Evolutionary conservation across 2,329 filamentous ascomycete genomes (phyloP).

Genomic region (Fonsecaea monophora): DNA sequence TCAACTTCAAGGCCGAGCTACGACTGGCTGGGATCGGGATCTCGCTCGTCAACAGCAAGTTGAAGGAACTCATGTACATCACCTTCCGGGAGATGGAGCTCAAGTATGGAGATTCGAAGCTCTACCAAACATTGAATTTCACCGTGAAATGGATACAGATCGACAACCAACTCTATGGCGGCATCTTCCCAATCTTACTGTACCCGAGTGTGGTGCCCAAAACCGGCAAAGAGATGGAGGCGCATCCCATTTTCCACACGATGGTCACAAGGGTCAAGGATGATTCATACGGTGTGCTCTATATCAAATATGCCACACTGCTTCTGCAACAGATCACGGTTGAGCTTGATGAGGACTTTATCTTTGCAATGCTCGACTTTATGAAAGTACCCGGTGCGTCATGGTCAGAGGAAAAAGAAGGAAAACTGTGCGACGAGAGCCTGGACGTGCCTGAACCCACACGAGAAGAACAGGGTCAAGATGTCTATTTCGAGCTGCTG

Average conservation of each 20-base stretch:
- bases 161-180: conserved; percentile 97
- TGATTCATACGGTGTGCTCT: conserved; percentile 95
- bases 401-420: conserved; percentile 83
- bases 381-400: conserved; percentile 88
- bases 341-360: conserved; percentile 97
- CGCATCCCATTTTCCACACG: conserved; percentile 90
- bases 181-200: conserved; percentile 95
- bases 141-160: conserved; percentile 99
- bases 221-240: conserved; percentile 93
- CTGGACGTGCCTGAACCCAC: conserved; percentile 92
- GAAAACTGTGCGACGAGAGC: conserved; percentile 84
- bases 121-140: conserved; percentile 89
- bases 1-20: conserved; percentile 87
- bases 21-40: conserved; percentile 89
- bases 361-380: conserved; percentile 94
- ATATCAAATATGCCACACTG: conserved; percentile 97
- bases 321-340: conserved; percentile 97
- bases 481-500: conserved; percentile 96
- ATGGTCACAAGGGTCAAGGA: conserved; percentile 96
- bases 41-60: conserved; percentile 88
- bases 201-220: conserved; percentile 98
- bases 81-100: conserved; percentile 91
- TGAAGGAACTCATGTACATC: conserved; percentile 90
- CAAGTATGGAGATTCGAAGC: conserved; percentile 87
- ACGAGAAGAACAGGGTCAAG: conserved; percentile 81